Evolutionary conservation across 352 stramenopile genomes (phyloP).

Genomic region (Pythium periplocum): DNA sequence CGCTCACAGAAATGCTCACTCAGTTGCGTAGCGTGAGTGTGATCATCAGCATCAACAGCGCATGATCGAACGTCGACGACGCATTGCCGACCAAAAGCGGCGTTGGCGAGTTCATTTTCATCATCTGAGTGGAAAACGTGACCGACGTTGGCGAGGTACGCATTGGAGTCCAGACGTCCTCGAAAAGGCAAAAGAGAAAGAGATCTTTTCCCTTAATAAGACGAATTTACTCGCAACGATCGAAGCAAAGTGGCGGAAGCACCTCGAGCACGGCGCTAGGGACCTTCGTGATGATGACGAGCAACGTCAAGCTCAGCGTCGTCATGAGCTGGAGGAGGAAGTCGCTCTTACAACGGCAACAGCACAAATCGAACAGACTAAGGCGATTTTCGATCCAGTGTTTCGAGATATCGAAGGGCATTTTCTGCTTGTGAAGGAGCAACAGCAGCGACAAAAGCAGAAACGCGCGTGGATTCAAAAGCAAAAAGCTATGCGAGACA

Average conservation of each 20-base stretch:
- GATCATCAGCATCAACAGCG: constrained; percentile 36
- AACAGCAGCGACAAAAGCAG: constrained; percentile 23
- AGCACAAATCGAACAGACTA: constrained; percentile 53
- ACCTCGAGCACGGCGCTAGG: constrained; percentile 9
- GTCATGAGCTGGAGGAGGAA: constrained; percentile 34
- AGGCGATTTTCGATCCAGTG: constrained; percentile 57
- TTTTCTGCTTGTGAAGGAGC: constrained; percentile 34
- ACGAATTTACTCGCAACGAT: constrained; percentile 46
- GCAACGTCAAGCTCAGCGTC: constrained; percentile 7
- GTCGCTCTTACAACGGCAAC: constrained; percentile 34
- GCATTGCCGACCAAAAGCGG: constrained; percentile 44
- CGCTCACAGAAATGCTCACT: neutral
- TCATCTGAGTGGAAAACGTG: constrained; percentile 47
- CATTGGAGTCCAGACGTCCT: constrained; percentile 43
- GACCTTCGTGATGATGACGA: constrained; percentile 16
- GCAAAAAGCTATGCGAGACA: neutral
- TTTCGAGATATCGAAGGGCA: constrained; percentile 47
- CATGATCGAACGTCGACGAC: constrained; percentile 20
- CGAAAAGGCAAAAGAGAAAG: constrained; percentile 36
- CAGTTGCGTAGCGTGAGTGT: constrained; percentile 49
- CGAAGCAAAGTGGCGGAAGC: constrained; percentile 42
- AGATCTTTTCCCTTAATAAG: constrained; percentile 46
- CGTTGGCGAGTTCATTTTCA: constrained; percentile 48
- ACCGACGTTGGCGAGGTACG: constrained; percentile 47
- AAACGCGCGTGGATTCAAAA: neutral